A percentile compares a stretch with the other conserved stretches of the same genome.
Evolutionary conservation across 2,329 filamentous ascomycete species (phyloP).

Genomic region (Colletotrichum sp.): DNA sequence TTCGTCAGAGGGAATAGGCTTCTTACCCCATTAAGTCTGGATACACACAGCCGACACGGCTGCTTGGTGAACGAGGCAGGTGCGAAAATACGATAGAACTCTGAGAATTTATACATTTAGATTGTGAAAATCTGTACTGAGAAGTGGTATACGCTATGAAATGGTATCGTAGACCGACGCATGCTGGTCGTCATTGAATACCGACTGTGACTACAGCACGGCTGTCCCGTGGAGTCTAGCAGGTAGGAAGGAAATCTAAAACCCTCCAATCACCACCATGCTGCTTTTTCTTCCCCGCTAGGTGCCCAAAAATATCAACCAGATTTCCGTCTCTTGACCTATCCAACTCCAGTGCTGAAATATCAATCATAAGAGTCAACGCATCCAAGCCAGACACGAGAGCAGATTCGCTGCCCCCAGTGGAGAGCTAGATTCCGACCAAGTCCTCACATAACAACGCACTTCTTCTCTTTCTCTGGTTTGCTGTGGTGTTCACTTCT

Average conservation of each 20-base stretch:
- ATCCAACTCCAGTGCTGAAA: constrained; percentile 13
- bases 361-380: neutral
- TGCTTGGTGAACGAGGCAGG: neutral
- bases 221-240: neutral
- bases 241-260: neutral
- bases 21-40: neutral
- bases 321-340: neutral
- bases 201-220: neutral
- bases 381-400: neutral
- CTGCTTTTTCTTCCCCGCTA: neutral
- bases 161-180: neutral
- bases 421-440: neutral
- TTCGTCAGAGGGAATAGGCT: neutral
- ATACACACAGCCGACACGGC: neutral
- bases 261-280: neutral
- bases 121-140: neutral
- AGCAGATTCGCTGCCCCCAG: neutral
- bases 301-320: neutral
- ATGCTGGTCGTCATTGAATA: neutral
- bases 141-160: neutral
- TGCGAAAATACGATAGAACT: neutral
- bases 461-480: constrained; percentile 53
- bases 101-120: neutral
- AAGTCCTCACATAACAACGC: constrained; percentile 54
- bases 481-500: constrained; percentile 26